Evolutionary conservation across 768 basidiomycete species (phyloP).

Genomic region (Mycena crocata): DNA sequence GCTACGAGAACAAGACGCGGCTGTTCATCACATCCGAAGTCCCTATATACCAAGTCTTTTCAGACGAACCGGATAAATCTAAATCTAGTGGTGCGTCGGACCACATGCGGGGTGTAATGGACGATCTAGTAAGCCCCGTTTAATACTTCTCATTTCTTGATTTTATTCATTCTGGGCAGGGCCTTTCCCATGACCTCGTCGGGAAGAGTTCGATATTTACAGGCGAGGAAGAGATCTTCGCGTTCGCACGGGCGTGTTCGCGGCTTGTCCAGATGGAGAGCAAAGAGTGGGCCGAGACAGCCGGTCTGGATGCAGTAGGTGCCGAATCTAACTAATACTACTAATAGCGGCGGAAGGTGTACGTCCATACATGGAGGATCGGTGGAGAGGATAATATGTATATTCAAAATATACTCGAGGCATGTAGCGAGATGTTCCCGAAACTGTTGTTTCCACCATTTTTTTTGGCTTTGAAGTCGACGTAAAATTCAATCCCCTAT

Average conservation of each 20-base stretch:
- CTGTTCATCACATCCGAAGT: slow-evolving; percentile 94
- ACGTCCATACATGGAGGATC: not conserved
- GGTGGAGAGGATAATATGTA: not conserved
- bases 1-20: slow-evolving; percentile 95
- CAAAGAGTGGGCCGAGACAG: slow-evolving; percentile 80
- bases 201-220: slow-evolving; percentile 92
- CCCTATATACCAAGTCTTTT: slow-evolving; percentile 91
- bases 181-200: slow-evolving; percentile 79
- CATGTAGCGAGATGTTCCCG: too few relatives aligned
- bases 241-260: slow-evolving; percentile 94
- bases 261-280: slow-evolving; percentile 92
- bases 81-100: slow-evolving; percentile 65
- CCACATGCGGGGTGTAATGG: slow-evolving; percentile 95
- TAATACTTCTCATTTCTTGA: slow-evolving; percentile 10
- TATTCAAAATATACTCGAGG: not conserved
- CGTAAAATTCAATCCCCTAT: too few relatives aligned
- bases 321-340: slow-evolving; percentile 8
- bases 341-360: not conserved
- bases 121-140: slow-evolving; percentile 78
- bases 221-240: slow-evolving; percentile 97
- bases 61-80: slow-evolving; percentile 64
- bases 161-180: slow-evolving; percentile 57
- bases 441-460: too few relatives aligned
- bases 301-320: slow-evolving; percentile 43
- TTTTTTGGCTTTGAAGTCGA: not conserved